phyloP scores from a whole-genome alignment of 306 rosid genomes.

The Malus asiatica region DNA sequence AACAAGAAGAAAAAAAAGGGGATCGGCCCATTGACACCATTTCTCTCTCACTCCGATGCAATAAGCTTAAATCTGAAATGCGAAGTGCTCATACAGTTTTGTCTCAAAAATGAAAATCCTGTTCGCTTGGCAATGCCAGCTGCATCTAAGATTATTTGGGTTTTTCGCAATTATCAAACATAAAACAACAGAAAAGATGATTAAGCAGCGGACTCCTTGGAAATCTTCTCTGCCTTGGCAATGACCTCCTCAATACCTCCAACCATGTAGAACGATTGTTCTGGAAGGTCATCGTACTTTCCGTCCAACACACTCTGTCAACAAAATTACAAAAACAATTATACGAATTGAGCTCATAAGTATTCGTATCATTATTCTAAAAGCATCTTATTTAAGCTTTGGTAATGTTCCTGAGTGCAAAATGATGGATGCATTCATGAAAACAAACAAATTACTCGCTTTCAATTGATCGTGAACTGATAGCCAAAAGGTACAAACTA shows the following conservation, averaged over 20 bases:
- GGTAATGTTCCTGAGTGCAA: no score
- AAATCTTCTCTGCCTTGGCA: slow-evolving; percentile 95
- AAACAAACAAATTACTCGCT: neutral
- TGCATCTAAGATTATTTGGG: slow-evolving; percentile 54
- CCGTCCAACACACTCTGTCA: slow-evolving; percentile 95
- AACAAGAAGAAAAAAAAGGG: slow-evolving; percentile 17
- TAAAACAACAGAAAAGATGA: slow-evolving; percentile 3
- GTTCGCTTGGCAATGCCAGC: slow-evolving; percentile 59
- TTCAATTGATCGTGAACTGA: neutral
- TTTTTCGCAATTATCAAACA: slow-evolving; percentile 49
- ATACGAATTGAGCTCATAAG: neutral
- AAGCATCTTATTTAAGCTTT: neutral
- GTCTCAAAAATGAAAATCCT: slow-evolving; percentile 46
- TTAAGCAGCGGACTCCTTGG: slow-evolving; percentile 76
- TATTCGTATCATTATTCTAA: neutral
- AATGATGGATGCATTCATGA: neutral
- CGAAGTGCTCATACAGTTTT: slow-evolving; percentile 28
- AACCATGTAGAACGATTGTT: slow-evolving; percentile 95
- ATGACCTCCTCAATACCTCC: slow-evolving; percentile 95
- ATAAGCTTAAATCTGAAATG: slow-evolving; percentile 37
- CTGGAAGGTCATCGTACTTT: slow-evolving; percentile 82
- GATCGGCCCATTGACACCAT: slow-evolving; percentile 30
- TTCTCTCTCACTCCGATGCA: slow-evolving; percentile 35
- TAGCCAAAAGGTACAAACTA: neutral
- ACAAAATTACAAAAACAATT: slow-evolving; percentile 1